phyloP scores from a whole-genome alignment of 768 basidiomycete genomes.

The Clitopilus hobsonii region DNA sequence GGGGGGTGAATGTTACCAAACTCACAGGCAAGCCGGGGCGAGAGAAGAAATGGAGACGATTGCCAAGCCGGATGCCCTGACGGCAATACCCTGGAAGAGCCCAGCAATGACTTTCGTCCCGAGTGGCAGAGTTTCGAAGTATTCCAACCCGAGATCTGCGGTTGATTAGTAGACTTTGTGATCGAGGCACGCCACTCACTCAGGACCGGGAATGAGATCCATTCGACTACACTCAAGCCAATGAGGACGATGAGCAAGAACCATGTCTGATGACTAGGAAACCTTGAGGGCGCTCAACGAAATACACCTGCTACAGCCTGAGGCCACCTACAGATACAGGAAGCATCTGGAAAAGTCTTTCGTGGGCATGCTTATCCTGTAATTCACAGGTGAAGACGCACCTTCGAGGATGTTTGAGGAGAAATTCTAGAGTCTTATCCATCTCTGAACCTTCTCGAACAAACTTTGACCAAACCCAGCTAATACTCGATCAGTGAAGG shows the following conservation, averaged over 20 bases:
- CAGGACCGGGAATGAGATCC: slow-evolving; percentile 65
- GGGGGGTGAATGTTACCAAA: slow-evolving; percentile 4
- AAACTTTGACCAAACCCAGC: slow-evolving; percentile 59
- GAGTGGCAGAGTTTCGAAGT: slow-evolving; percentile 29
- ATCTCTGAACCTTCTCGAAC: slow-evolving; percentile 37
- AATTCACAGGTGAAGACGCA: too few species aligned
- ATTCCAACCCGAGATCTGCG: slow-evolving; percentile 36
- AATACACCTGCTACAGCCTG: neutral
- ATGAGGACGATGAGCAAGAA: slow-evolving; percentile 56
- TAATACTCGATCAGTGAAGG: slow-evolving; percentile 19
- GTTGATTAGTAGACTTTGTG: neutral
- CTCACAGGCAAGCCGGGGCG: slow-evolving; percentile 69
- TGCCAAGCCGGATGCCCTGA: slow-evolving; percentile 47
- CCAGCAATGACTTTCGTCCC: slow-evolving; percentile 38
- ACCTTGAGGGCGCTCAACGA: slow-evolving; percentile 24
- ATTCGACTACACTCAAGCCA: slow-evolving; percentile 52
- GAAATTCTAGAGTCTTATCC: slow-evolving; percentile 58
- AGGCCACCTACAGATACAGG: slow-evolving; percentile 44
- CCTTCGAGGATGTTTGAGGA: slow-evolving; percentile 76
- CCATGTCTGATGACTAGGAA: slow-evolving; percentile 76
- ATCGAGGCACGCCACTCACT: slow-evolving; percentile 21
- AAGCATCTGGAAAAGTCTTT: slow-evolving; percentile 56
- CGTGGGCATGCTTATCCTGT: too few species aligned
- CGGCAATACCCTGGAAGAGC: slow-evolving; percentile 51
- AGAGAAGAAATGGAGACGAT: slow-evolving; percentile 42